Evolutionary conservation across 768 basidiomycete species (phyloP).

Genomic region (Nidularia pulvinata): DNA sequence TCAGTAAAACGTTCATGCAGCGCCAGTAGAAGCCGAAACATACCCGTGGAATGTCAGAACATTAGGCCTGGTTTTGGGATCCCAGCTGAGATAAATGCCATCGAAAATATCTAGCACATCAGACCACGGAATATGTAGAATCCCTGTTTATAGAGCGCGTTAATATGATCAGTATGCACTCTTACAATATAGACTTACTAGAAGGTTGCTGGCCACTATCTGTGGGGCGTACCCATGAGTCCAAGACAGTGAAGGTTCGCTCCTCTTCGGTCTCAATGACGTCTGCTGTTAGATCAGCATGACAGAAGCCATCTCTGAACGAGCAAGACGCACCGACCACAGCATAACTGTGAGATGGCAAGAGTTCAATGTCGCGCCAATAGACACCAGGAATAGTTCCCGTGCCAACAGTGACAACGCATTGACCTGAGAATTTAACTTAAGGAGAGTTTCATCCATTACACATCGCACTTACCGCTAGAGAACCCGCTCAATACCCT

Average conservation of each 20-base stretch:
- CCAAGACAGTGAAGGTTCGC: conserved; percentile 63
- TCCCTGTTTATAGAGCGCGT: conserved; percentile 28
- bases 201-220: conserved; percentile 24
- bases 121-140: conserved; percentile 73
- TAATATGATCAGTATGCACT: background rate
- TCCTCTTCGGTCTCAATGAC: conserved; percentile 46
- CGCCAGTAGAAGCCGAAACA: conserved; percentile 11
- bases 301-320: background rate
- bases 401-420: conserved; percentile 82
- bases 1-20: background rate
- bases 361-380: conserved; percentile 48
- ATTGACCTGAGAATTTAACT: conserved; percentile 47
- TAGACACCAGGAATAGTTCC: conserved; percentile 36
- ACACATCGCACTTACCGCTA: conserved; percentile 40
- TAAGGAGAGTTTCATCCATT: background rate
- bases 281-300: conserved; percentile 31
- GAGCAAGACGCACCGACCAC: conserved; percentile 55
- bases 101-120: conserved; percentile 75
- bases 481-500: conserved; percentile 57
- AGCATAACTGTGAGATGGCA: conserved; percentile 84
- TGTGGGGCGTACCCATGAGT: conserved; percentile 59
- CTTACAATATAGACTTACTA: background rate
- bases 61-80: conserved; percentile 60
- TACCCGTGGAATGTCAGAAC: conserved; percentile 68
- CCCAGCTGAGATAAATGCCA: conserved; percentile 87